Percentiles rank a stretch among this genome's conserved stretches.
phyloP scores from a whole-genome alignment of 495 filamentous ascomycete genomes.

The Oidiodendron maius region DNA sequence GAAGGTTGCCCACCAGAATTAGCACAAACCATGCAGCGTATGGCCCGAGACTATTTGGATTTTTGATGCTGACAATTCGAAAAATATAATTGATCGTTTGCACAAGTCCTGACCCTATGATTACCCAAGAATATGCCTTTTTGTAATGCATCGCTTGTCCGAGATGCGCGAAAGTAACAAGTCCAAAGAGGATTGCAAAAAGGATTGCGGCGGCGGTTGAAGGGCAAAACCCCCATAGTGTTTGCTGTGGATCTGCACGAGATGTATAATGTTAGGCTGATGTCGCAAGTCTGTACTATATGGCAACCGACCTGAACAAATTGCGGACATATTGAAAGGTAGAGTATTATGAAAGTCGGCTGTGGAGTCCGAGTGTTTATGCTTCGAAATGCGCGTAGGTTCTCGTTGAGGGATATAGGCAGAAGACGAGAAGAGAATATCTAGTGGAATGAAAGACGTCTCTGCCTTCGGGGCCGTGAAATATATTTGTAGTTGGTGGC shows the following conservation, averaged over 20 bases:
- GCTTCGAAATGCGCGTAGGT: neutral
- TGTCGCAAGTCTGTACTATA: neutral
- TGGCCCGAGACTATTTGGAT: slow-evolving; percentile 28
- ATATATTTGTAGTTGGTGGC: neutral
- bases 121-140: slow-evolving; percentile 46
- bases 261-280: neutral
- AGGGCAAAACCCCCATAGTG: slow-evolving; percentile 24
- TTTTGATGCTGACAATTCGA: slow-evolving; percentile 27
- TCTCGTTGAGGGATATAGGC: neutral
- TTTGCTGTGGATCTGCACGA: slow-evolving; percentile 11
- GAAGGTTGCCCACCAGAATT: slow-evolving; percentile 23
- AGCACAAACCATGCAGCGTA: slow-evolving; percentile 28
- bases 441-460: neutral
- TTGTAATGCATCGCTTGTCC: slow-evolving; percentile 25
- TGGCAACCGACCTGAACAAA: neutral
- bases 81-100: slow-evolving; percentile 31
- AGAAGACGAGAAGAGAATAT: neutral
- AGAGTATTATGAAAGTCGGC: neutral
- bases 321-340: neutral
- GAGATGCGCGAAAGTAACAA: slow-evolving; percentile 24
- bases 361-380: neutral
- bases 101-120: slow-evolving; percentile 32
- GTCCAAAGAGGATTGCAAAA: slow-evolving; percentile 30
- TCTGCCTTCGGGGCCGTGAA: neutral
- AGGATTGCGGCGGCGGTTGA: slow-evolving; percentile 27